phyloP scores from a whole-genome alignment of 2,329 filamentous ascomycete species.

The Metarhizium robertsii region DNA sequence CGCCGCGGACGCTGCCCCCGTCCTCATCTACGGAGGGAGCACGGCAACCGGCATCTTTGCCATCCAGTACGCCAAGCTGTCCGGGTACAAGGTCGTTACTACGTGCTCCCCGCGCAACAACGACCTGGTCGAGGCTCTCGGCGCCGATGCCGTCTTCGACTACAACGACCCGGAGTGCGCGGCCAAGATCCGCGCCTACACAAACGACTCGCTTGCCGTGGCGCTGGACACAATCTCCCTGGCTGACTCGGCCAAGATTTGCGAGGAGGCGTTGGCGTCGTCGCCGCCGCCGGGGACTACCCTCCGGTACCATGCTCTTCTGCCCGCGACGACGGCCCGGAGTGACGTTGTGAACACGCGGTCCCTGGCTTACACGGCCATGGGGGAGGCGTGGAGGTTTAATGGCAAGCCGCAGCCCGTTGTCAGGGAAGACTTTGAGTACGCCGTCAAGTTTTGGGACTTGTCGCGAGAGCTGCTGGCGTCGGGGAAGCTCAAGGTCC shows the following conservation, averaged over 20 bases:
- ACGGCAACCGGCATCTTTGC: constrained; percentile 46
- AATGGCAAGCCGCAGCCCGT: too few relatives aligned
- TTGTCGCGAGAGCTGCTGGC: constrained; percentile 18
- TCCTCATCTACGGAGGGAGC: constrained; percentile 39
- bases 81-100: constrained; percentile 28
- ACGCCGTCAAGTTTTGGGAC: too few relatives aligned
- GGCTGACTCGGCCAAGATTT: too few relatives aligned
- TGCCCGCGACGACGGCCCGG: too few relatives aligned
- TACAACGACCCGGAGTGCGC: constrained; percentile 21
- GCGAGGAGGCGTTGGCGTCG: too few relatives aligned
- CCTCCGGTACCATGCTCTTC: too few relatives aligned
- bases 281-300: too few relatives aligned
- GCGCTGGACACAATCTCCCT: too few relatives aligned
- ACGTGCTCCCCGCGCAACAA: constrained; percentile 29
- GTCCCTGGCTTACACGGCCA: too few relatives aligned
- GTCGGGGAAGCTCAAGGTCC: constrained; percentile 26
- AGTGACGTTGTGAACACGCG: too few relatives aligned
- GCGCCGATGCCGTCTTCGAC: constrained; percentile 29
- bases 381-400: too few relatives aligned
- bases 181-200: constrained; percentile 15
- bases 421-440: too few relatives aligned
- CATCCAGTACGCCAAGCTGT: constrained; percentile 34
- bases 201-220: constrained; percentile 14
- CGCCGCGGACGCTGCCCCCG: constrained; percentile 12
- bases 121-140: constrained; percentile 27